Base-by-base conservation (phyloP, 148 eudicot species). In the Heliamphora exappendiculata region DNA sequence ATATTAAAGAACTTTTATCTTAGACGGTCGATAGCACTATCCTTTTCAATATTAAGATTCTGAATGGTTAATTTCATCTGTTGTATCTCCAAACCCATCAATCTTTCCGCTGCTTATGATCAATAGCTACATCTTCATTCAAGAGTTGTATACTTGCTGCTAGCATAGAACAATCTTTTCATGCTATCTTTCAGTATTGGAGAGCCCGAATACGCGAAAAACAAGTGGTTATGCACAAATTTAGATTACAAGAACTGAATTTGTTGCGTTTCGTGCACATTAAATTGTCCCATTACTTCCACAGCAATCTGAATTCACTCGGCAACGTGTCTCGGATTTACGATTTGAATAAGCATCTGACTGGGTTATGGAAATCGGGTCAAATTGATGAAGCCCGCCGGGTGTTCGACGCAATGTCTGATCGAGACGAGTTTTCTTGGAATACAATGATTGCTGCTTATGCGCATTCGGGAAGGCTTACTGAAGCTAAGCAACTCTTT, bases 401-500 rank as follows among this genome's bases (percentile, higher is more conserved):
- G 22, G 11, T 91, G 88, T 93, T 93, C 47, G 94, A 85, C 76
- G 6, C 67, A 85, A 89, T 93, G 96, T 79, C 85, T 62, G 73
- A 89, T n/a, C 79, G 88, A 54, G 96, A 93, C 76, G 90, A 83
- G 65, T 88, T 86, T 45, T 81, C 86, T 1, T 93, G 93, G 92
- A 93, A 89, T 54, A 87, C 91, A 14, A 82, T 91, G 87, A 66
- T 93, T 74, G 84, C 85, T 76, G 90, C 87, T 39, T 91, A 83
- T 78, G 87, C 89, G 0, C 86, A 85, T 68, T 77, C 78, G 29
- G 93, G 89, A 39, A 85, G 83, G 70, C 74, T 88, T 54, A 7
- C 8, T 55, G 92, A 91, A 78, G 98, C 98, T 59, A 84, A 79
- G 70, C 20, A 83, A 51, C n/a, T 93, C 11, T 87, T 93, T 82